Conservation (phyloP, 2,329 filamentous ascomycete genomes). For the Cladosporium sp. region DNA sequence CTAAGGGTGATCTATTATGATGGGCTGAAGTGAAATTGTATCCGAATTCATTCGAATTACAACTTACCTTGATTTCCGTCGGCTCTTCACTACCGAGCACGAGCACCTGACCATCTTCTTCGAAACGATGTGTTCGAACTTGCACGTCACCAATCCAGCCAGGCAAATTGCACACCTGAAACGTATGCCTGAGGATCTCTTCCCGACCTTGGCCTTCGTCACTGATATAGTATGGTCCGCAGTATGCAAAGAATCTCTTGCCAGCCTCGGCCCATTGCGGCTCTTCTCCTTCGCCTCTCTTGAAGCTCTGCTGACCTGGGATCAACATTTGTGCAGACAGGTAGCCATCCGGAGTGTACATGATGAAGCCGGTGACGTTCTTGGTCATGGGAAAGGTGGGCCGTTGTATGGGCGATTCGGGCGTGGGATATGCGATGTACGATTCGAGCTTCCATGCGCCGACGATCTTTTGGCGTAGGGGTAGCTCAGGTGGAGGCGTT, state of each 20-base stretch:
- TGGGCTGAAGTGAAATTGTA: no score
- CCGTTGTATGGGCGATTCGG: conserved; percentile 30
- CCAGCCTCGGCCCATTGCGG: conserved; percentile 37
- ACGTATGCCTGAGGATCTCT: conserved; percentile 34
- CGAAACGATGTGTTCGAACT: conserved; percentile 33
- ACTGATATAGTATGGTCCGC: conserved; percentile 36
- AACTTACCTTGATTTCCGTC: conserved; percentile 34
- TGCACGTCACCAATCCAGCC: conserved; percentile 38
- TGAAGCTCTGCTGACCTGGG: conserved; percentile 35
- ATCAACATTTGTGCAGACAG: conserved; percentile 37
- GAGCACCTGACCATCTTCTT: conserved; percentile 36
- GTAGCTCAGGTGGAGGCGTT: conserved; percentile 26
- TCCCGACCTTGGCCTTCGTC: conserved; percentile 31
- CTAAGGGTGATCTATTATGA: no score
- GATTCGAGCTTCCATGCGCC: conserved; percentile 37
- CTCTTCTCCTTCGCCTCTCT: conserved; percentile 34
- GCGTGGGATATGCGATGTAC: conserved; percentile 35
- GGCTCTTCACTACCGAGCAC: conserved; percentile 36
- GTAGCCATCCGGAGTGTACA: conserved; percentile 38
- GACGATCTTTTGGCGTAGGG: conserved; percentile 31
- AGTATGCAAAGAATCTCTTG: conserved; percentile 35
- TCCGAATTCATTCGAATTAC: neutral
- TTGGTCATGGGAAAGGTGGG: conserved; percentile 36
- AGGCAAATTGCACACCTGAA: conserved; percentile 36
- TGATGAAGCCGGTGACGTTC: conserved; percentile 34